These are phyloP conservation scores for Sphaerulina vaccinii DNA, from an alignment of 2,329 filamentous ascomycete genomes.

Conservation along the genomic window DNA sequence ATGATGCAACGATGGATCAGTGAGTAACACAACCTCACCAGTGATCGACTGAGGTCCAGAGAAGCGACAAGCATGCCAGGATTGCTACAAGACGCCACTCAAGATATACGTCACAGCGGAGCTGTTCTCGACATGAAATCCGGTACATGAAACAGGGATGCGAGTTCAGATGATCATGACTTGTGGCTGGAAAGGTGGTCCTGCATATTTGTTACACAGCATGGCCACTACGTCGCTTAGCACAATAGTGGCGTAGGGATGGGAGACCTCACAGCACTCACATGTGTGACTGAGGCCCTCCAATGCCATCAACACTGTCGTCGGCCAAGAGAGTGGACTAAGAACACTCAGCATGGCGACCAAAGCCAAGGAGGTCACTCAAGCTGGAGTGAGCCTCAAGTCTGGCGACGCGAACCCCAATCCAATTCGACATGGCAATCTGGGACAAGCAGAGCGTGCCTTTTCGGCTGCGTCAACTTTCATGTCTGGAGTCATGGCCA, in stretches of 20 bases:
- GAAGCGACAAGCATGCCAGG: slow-evolving; percentile 8
- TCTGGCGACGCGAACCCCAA: slow-evolving; percentile 41
- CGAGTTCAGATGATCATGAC: neutral
- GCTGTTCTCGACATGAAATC: slow-evolving; percentile 3
- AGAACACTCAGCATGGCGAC: slow-evolving; percentile 12
- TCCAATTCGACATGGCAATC: slow-evolving; percentile 45
- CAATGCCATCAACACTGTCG: neutral
- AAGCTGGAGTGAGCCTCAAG: slow-evolving; percentile 45
- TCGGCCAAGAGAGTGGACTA: neutral
- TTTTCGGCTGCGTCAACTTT: slow-evolving; percentile 53
- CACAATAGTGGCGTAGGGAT: neutral
- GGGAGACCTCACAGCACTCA: too few species aligned
- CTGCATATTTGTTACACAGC: slow-evolving; percentile 11
- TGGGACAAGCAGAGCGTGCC: slow-evolving; percentile 51
- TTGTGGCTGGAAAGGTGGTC: slow-evolving; percentile 12
- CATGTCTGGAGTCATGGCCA: slow-evolving; percentile 51
- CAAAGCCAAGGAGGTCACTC: slow-evolving; percentile 16
- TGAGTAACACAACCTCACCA: neutral
- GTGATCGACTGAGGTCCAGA: neutral
- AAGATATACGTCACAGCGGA: slow-evolving; percentile 13
- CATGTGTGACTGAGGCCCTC: neutral
- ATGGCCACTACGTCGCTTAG: slow-evolving; percentile 8
- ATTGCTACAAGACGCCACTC: slow-evolving; percentile 8
- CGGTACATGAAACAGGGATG: slow-evolving; percentile 16
- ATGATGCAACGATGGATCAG: slow-evolving; percentile 6